phyloP scores from a whole-genome alignment of 164 flowering plant genomes.

The Echeveria elegans region DNA sequence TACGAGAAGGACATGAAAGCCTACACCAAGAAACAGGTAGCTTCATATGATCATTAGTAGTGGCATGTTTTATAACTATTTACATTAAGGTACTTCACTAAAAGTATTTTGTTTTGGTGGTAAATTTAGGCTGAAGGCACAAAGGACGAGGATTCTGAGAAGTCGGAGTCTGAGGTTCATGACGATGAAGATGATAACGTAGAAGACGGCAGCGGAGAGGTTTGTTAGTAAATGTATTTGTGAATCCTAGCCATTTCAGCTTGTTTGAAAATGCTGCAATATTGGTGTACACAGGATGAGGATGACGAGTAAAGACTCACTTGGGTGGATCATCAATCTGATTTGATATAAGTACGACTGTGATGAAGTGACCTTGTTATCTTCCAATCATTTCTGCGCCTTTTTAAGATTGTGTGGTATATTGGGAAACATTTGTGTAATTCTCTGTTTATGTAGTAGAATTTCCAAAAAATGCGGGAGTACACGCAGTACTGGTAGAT shows the following conservation, averaged over 20 bases:
- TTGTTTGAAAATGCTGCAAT: not conserved
- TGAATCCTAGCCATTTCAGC: not conserved
- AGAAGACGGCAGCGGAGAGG: conserved; percentile 39
- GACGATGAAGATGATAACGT: conserved; percentile 39
- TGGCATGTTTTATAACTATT: not conserved
- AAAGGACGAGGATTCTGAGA: conserved; percentile 28
- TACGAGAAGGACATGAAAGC: conserved; percentile 43
- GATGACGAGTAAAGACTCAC: conserved; percentile 18
- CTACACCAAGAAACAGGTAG: conserved; percentile 48
- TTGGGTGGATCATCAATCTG: conserved; percentile 1
- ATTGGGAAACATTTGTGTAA: not conserved
- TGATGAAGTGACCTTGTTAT: not conserved
- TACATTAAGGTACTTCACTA: not conserved
- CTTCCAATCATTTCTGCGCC: not conserved
- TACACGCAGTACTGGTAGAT: not conserved
- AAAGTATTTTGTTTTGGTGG: not conserved
- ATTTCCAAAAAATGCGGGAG: not conserved
- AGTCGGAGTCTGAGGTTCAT: conserved; percentile 49
- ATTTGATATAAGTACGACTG: too few relatives aligned
- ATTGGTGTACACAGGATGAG: conserved; percentile 18
- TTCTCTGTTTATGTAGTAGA: conserved; percentile 1
- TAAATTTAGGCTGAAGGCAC: conserved; percentile 22
- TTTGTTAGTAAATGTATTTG: not conserved
- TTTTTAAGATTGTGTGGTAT: not conserved
- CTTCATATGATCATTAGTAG: not conserved